These are phyloP conservation scores for Sphagnum contortum DNA, from an alignment of 225 moss, liverwort and hornwort species.

Conservation along the genomic window DNA sequence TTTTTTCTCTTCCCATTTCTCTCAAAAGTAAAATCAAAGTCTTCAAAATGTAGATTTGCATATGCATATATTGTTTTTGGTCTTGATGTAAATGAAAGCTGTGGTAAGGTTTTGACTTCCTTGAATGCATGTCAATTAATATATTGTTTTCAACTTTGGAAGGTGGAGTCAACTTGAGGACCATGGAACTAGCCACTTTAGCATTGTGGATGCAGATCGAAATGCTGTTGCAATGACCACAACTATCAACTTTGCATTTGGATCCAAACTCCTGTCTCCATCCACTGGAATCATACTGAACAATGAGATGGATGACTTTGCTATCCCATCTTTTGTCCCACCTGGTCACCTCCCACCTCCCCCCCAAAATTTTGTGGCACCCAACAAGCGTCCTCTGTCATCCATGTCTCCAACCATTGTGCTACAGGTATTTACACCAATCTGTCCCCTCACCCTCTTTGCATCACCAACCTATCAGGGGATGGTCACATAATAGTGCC, in stretches of 20 bases:
- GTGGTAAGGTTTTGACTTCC: too few relatives aligned
- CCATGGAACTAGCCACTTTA: conserved; percentile 77
- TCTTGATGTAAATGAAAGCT: too few relatives aligned
- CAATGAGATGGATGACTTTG: conserved; percentile 85
- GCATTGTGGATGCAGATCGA: conserved; percentile 49
- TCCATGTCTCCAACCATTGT: conserved; percentile 83
- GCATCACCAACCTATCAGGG: too few relatives aligned
- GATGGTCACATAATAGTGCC: too few relatives aligned
- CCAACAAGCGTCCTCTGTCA: conserved; percentile 64
- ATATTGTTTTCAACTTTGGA: neutral
- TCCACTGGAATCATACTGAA: conserved; percentile 65
- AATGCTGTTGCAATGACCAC: conserved; percentile 75
- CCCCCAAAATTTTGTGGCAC: conserved; percentile 52
- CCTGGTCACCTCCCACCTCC: conserved; percentile 42
- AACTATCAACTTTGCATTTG: conserved; percentile 55
- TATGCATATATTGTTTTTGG: too few relatives aligned
- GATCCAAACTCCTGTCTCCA: conserved; percentile 50
- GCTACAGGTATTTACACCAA: conserved; percentile 34
- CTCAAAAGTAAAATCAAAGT: neutral
- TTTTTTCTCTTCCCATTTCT: too few relatives aligned
- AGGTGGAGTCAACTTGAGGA: conserved; percentile 57
- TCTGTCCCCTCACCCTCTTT: too few relatives aligned
- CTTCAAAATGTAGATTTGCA: neutral
- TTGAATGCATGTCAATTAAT: too few relatives aligned
- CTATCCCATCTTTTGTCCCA: conserved; percentile 23